These are phyloP conservation scores for Ceratobasidium sp. DNA, from an alignment of 1,284 basidiomycete species.

Conservation along the genomic window DNA sequence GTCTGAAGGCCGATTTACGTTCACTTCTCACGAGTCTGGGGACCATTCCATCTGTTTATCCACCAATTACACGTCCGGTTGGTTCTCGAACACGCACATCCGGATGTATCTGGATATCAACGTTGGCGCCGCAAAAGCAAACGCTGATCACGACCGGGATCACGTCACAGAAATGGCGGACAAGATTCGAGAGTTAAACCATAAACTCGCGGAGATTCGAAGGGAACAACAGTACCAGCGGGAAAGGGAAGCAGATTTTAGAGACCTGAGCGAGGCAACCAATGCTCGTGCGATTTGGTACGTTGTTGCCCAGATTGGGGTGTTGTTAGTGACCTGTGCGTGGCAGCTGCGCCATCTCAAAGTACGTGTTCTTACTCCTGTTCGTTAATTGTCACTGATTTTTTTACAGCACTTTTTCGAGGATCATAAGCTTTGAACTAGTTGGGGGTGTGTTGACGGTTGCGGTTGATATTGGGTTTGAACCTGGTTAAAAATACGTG, in stretches of 20 bases:
- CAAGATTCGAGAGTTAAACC: constrained; percentile 92
- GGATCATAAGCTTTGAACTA: constrained; percentile 78
- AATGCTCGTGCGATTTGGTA: constrained; percentile 96
- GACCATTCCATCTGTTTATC: constrained; percentile 97
- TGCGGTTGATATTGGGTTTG: not conserved
- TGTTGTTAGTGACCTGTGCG: constrained; percentile 85
- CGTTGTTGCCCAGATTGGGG: constrained; percentile 86
- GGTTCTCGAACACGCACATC: constrained; percentile 89
- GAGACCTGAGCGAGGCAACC: constrained; percentile 88
- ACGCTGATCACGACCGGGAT: constrained; percentile 83
- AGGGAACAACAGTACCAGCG: constrained; percentile 98
- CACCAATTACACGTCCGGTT: constrained; percentile 85
- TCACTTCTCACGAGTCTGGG: constrained; percentile 95
- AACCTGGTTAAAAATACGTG: not conserved
- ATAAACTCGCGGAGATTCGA: constrained; percentile 91
- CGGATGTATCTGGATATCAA: constrained; percentile 95
- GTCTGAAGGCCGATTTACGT: constrained; percentile 92
- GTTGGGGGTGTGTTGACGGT: not conserved
- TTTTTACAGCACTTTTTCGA: constrained; percentile 81
- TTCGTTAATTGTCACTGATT: not conserved
- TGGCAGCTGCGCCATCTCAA: constrained; percentile 96
- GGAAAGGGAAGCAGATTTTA: constrained; percentile 92
- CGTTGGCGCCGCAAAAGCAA: constrained; percentile 87
- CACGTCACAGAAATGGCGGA: constrained; percentile 90
- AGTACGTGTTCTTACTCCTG: constrained; percentile 62